These are phyloP conservation scores for Arachis monticola DNA, from an alignment of 331 rosid genomes.

Conservation along the genomic window DNA sequence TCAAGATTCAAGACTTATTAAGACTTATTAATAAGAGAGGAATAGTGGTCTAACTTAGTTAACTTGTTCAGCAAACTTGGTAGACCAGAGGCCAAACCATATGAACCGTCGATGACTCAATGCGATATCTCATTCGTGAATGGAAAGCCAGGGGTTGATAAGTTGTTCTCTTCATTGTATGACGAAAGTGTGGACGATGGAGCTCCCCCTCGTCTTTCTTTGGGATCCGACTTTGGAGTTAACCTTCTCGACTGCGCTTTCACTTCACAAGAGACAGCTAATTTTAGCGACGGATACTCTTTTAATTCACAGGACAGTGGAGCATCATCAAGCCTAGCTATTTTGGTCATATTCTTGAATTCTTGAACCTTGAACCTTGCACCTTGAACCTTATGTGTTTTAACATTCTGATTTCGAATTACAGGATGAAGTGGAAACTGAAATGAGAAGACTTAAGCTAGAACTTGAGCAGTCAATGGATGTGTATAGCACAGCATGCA, in stretches of 20 bases:
- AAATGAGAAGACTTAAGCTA: constrained; percentile 74
- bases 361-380: neutral
- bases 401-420: constrained; percentile 31
- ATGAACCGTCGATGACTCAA: constrained; percentile 48
- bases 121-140: constrained; percentile 72
- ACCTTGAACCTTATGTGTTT: neutral
- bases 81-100: constrained; percentile 42
- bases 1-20: neutral
- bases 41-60: constrained; percentile 27
- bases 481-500: constrained; percentile 80
- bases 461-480: constrained; percentile 85
- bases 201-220: constrained; percentile 46
- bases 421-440: constrained; percentile 81
- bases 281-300: constrained; percentile 29
- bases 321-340: constrained; percentile 34
- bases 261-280: no score
- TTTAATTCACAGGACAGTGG: constrained; percentile 54
- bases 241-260: no score
- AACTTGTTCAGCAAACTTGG: constrained; percentile 47
- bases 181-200: constrained; percentile 48
- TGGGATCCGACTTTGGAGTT: constrained; percentile 49
- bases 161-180: constrained; percentile 45
- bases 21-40: neutral
- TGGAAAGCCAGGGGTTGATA: constrained; percentile 64
- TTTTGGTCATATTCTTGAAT: constrained; percentile 33